Evolutionary conservation across 2,329 filamentous ascomycete species (phyloP), one percentile per base, ranked within the genome.

Genomic region (Esteya vermicola): DNA sequence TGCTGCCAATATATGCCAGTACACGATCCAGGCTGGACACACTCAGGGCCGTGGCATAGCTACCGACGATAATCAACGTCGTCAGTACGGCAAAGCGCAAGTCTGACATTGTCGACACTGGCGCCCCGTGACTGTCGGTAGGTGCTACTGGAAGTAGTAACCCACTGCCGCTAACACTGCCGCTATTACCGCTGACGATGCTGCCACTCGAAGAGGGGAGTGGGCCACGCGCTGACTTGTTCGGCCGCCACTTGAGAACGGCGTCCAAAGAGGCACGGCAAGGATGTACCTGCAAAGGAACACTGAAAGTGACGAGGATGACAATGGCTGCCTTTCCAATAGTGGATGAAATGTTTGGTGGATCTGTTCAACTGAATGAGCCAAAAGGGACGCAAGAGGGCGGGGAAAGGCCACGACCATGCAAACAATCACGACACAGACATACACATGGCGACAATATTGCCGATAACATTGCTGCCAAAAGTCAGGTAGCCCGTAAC

Each of bases 401-500:
- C 34, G 22, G 35, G 8, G n/a, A n/a, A n/a, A n/a, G n/a, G n/a
- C n/a, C n/a, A n/a, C n/a, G n/a, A n/a, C n/a, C n/a, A n/a, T n/a
- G n/a, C n/a, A n/a, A n/a, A n/a, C n/a, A n/a, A n/a, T n/a, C n/a
- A n/a, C n/a, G n/a, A n/a, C n/a, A n/a, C 5, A 14, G 9, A 65
- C 78, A 57, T 75, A 81, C 75, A 95, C 78, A 94, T 93, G 39
- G 80, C 78, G 31, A 98, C 80, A 52, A 98, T 96, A 56, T 98
- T 98, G 44, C 88, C 89, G 18, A 76, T 72, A 33, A 98, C 80
- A 46, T 77, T 78, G 61, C 93, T 83, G 46, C 91, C 91, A 57
- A 95, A 98, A 0, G 89, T 94, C 7, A 98, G 68, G 54, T 98
- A 98, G 14, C 91, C 91, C 0, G 91, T 95, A 40, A 96, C 83